These are phyloP conservation scores for Skeletonema potamos DNA, from an alignment of 108 stramenopile species.

Conservation along the genomic window DNA sequence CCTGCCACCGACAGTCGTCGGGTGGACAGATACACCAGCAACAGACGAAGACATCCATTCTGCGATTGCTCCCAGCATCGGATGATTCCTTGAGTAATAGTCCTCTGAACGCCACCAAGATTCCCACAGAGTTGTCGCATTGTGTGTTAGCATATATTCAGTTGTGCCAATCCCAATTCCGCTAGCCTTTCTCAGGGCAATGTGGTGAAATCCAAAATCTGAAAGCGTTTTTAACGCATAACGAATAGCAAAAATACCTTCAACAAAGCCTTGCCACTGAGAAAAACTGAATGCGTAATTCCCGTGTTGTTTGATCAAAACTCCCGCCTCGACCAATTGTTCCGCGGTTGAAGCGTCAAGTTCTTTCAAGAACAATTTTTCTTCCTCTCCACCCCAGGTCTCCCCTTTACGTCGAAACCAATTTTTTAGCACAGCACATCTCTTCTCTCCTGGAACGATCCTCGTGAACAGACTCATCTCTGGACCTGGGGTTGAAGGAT, in stretches of 20 bases:
- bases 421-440: constrained; percentile 38
- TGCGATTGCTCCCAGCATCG: constrained; percentile 52
- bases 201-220: constrained; percentile 32
- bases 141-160: constrained; percentile 50
- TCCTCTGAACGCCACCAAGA: constrained; percentile 46
- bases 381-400: constrained; percentile 18
- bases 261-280: constrained; percentile 41
- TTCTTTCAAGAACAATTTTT: constrained; percentile 22
- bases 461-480: constrained; percentile 33
- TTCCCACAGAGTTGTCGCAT: constrained; percentile 61
- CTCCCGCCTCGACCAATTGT: constrained; percentile 12
- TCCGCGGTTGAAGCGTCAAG: constrained; percentile 10
- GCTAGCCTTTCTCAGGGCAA: constrained; percentile 28
- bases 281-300: constrained; percentile 23
- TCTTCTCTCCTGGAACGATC: constrained; percentile 41
- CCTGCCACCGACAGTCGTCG: constrained; percentile 30
- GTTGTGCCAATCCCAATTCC: constrained; percentile 32
- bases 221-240: constrained; percentile 37
- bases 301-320: constrained; percentile 2
- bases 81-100: constrained; percentile 49
- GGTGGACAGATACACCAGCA: constrained; percentile 36
- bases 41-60: constrained; percentile 46
- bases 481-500: constrained; percentile 29
- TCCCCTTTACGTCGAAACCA: constrained; percentile 30
- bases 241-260: constrained; percentile 38